phyloP scores from a whole-genome alignment of 495 filamentous ascomycete species.

The Podospora bellae-mahoneyi region DNA sequence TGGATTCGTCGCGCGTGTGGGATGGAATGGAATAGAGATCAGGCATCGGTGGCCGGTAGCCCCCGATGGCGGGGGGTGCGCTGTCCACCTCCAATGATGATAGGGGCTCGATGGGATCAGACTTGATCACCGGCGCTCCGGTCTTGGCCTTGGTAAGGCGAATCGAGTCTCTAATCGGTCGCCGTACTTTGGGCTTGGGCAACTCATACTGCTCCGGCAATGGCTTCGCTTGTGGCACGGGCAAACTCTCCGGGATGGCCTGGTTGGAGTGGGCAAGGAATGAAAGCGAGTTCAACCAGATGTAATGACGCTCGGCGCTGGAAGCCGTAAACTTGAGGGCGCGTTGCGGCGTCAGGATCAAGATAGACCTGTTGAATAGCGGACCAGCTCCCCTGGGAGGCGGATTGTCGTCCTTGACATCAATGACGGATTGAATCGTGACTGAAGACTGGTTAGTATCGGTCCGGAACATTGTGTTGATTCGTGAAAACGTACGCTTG shows the following conservation, averaged over 20 bases:
- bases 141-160: slow-evolving; percentile 79
- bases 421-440: slow-evolving; percentile 89
- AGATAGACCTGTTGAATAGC: slow-evolving; percentile 87
- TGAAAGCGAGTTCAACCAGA: slow-evolving; percentile 91
- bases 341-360: slow-evolving; percentile 88
- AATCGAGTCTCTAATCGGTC: slow-evolving; percentile 83
- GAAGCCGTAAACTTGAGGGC: slow-evolving; percentile 93
- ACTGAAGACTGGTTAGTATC: slow-evolving; percentile 54
- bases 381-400: slow-evolving; percentile 65
- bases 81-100: slow-evolving; percentile 28
- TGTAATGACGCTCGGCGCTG: slow-evolving; percentile 80
- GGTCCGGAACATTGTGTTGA: slow-evolving; percentile 7
- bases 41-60: slow-evolving; percentile 27
- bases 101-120: slow-evolving; percentile 22
- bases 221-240: slow-evolving; percentile 49
- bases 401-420: slow-evolving; percentile 93
- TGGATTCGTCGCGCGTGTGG: slow-evolving; percentile 42
- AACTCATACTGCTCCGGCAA: slow-evolving; percentile 42
- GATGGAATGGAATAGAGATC: slow-evolving; percentile 23
- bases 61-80: slow-evolving; percentile 29
- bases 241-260: slow-evolving; percentile 65
- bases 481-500: slow-evolving; percentile 66
- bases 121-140: slow-evolving; percentile 38
- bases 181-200: slow-evolving; percentile 41
- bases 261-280: slow-evolving; percentile 86